These are phyloP conservation scores for Sophora flavescens DNA, from an alignment of 306 rosid species.

Conservation along the genomic window DNA sequence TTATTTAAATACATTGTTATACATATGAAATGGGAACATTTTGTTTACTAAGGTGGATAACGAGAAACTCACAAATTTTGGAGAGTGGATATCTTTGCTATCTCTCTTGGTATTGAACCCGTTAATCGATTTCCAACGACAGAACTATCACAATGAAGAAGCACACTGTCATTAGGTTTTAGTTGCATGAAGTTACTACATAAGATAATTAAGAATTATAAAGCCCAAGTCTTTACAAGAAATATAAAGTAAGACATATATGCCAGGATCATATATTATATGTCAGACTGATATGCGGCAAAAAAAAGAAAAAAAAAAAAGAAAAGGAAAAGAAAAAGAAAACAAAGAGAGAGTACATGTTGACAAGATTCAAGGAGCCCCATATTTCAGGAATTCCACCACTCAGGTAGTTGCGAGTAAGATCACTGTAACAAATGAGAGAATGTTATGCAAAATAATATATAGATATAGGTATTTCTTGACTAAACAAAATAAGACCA, in stretches of 20 bases:
- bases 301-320: not conserved
- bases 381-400: constrained; percentile 72
- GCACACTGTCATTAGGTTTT: constrained; percentile 18
- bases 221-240: too few species aligned
- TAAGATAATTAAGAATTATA: not conserved
- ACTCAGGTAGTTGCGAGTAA: constrained; percentile 63
- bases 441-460: not conserved
- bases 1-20: not conserved
- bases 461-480: not conserved
- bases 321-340: not conserved
- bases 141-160: constrained; percentile 53
- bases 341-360: constrained; percentile 52
- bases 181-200: not conserved
- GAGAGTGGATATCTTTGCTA: constrained; percentile 72
- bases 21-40: not conserved
- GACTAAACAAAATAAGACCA: not conserved
- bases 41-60: not conserved
- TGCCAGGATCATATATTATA: constrained; percentile 2
- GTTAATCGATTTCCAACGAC: constrained; percentile 70
- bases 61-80: constrained; percentile 65
- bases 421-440: constrained; percentile 53
- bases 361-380: constrained; percentile 57
- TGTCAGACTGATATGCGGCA: too few species aligned
- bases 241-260: not conserved
- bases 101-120: constrained; percentile 71